Evolutionary conservation across 176 grass and related monocot genomes (phyloP).

Genomic region (Themeda triandra): DNA sequence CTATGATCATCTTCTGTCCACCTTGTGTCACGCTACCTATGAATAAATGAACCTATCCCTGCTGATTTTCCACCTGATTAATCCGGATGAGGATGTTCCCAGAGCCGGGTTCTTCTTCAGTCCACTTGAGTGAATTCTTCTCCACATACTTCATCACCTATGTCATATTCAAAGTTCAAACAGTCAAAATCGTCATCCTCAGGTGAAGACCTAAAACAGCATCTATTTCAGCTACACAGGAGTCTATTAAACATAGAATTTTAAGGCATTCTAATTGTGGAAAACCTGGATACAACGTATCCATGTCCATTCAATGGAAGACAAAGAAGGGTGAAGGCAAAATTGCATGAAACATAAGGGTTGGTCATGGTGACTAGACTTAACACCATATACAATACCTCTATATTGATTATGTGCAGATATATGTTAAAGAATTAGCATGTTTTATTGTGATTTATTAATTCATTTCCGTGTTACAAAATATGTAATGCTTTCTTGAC

Average conservation of each 20-base stretch:
- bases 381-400: neutral
- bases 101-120: slow-evolving; percentile 46
- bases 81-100: slow-evolving; percentile 48
- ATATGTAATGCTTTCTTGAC: neutral
- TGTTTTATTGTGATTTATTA: neutral
- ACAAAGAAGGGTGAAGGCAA: neutral
- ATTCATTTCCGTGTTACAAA: neutral
- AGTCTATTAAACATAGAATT: neutral
- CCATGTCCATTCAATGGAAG: neutral
- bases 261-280: neutral
- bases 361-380: neutral
- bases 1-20: slow-evolving; percentile 23
- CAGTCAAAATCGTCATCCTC: slow-evolving; percentile 6
- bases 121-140: slow-evolving; percentile 68
- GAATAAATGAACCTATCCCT: slow-evolving; percentile 19
- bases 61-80: slow-evolving; percentile 49
- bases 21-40: slow-evolving; percentile 3
- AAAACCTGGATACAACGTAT: neutral
- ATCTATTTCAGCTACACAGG: neutral
- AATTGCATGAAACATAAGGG: neutral
- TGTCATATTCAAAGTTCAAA: slow-evolving; percentile 24
- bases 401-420: neutral
- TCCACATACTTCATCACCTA: slow-evolving; percentile 79
- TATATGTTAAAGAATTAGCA: slow-evolving; percentile 5
- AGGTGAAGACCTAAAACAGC: neutral